These are phyloP conservation scores for Glycine soja DNA, from an alignment of 306 rosid species.

Conservation along the genomic window DNA sequence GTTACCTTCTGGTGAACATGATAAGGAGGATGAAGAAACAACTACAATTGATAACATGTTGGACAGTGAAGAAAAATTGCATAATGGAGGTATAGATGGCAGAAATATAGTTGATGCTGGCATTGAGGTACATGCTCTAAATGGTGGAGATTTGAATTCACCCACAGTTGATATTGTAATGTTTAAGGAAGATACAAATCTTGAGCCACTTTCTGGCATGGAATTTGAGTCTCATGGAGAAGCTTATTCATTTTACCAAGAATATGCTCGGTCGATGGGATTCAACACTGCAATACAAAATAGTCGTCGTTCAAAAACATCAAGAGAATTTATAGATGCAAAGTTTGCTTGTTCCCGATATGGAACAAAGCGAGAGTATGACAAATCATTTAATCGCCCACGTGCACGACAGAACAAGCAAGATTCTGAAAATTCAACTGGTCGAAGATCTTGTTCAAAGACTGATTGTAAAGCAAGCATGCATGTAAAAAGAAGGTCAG, in stretches of 20 bases:
- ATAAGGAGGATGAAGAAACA: slow-evolving; percentile 82
- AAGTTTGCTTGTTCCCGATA: slow-evolving; percentile 98
- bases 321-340: slow-evolving; percentile 97
- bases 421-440: slow-evolving; percentile 86
- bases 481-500: slow-evolving; percentile 97
- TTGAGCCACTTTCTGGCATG: slow-evolving; percentile 99
- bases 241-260: slow-evolving; percentile 98
- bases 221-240: slow-evolving; percentile 96
- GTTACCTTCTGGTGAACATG: slow-evolving; percentile 91
- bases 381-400: slow-evolving; percentile 82
- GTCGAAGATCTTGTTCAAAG: slow-evolving; percentile 95
- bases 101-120: slow-evolving; percentile 68
- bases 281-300: slow-evolving; percentile 97
- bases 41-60: slow-evolving; percentile 74
- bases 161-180: slow-evolving; percentile 68
- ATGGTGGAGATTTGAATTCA: slow-evolving; percentile 84
- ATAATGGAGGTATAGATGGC: slow-evolving; percentile 71
- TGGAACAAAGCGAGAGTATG: slow-evolving; percentile 97
- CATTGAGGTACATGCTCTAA: slow-evolving; percentile 66
- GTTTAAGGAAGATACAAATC: slow-evolving; percentile 90
- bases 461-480: slow-evolving; percentile 98
- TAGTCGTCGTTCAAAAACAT: slow-evolving; percentile 96
- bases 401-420: slow-evolving; percentile 93
- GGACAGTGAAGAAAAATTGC: slow-evolving; percentile 81
- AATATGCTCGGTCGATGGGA: slow-evolving; percentile 98